Evolutionary conservation across 345 rosid species (phyloP), one percentile per base, ranked within the genome.

Genomic region (Boechera divaricarpa): DNA sequence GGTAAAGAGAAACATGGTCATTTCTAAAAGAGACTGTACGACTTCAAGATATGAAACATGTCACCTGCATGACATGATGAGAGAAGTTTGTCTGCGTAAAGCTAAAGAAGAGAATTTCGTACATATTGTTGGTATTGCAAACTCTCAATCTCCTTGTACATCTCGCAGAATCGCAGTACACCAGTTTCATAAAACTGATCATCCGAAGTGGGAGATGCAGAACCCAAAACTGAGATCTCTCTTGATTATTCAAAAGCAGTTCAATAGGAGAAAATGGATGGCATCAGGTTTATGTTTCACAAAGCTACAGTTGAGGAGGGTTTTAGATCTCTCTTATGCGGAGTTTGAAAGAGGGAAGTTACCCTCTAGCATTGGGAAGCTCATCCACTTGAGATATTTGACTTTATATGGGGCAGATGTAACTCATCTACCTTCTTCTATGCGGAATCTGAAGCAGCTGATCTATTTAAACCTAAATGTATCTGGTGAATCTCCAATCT

Each of bases 1-100:
- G 39, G 63, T 58, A 0, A 63, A 67, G 11, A 79, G 74, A 70
- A 70, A 42, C 2, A 68, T 86, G 83, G 75, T 86, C 57, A 84
- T 79, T 18, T 77, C n/a, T 1, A 12, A 26, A 39, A 32, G 29
- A 28, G 3, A 2, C 3, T 3, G 2, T 28, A 2, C 0, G 0
- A 28, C 29, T 28, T 2, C 2, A 0, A 72, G 44, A 56, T 49
- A 33, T 21, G 7, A 63, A 16, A 78, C 48, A 3, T 32, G 32
- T 29, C 74, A 39, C 2, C 0, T 73, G 36, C 66, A 80, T 63
- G 77, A 80, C 11, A 44, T 80, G 8, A 80, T 76, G 80, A 66
- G 80, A 54, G 80, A 76, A 28, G 10, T 72, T 3, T 72, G 75
- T 59, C 3, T 72, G 39, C 58, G 2, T 36, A 69, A 29, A 56